phyloP scores from a whole-genome alignment of 202 grass and related monocot genomes.

The Zizania palustris region DNA sequence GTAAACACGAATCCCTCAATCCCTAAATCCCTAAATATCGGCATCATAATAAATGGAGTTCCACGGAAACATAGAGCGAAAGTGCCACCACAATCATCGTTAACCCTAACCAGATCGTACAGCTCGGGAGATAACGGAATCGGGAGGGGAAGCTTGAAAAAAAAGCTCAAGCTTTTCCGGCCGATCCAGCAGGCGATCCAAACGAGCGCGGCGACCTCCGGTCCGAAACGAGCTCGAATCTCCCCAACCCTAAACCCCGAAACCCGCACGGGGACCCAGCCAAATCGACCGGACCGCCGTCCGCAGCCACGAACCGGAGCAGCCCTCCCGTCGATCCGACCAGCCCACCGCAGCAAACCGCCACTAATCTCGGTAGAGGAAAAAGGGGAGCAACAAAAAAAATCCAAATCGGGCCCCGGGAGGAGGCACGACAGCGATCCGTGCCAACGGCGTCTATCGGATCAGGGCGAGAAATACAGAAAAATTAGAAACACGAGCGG shows the following conservation, averaged over 20 bases:
- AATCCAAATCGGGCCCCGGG: constrained; percentile 18
- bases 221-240: constrained; percentile 7
- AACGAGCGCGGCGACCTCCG: constrained; percentile 13
- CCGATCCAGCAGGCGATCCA: constrained; percentile 30
- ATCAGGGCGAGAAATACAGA: not conserved
- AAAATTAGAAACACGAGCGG: not conserved
- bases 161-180: constrained; percentile 7
- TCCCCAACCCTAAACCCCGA: constrained; percentile 33
- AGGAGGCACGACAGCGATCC: not conserved
- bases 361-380: not conserved
- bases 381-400: not conserved
- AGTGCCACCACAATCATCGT: constrained; percentile 26
- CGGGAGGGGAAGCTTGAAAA: not conserved
- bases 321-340: constrained; percentile 6
- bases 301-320: not conserved
- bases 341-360: not conserved
- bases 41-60: not conserved
- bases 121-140: constrained; percentile 19
- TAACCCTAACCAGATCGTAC: constrained; percentile 34
- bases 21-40: too few relatives aligned
- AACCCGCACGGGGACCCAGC: not conserved
- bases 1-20: constrained; percentile 7
- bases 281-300: not conserved
- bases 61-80: constrained; percentile 27
- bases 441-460: constrained; percentile 14